A percentile compares a stretch with the other conserved stretches of the same genome.
These are phyloP conservation scores for Coemansia sp. DNA, from an alignment of 192 early-diverging fungal genomes.

Conservation along the genomic window DNA sequence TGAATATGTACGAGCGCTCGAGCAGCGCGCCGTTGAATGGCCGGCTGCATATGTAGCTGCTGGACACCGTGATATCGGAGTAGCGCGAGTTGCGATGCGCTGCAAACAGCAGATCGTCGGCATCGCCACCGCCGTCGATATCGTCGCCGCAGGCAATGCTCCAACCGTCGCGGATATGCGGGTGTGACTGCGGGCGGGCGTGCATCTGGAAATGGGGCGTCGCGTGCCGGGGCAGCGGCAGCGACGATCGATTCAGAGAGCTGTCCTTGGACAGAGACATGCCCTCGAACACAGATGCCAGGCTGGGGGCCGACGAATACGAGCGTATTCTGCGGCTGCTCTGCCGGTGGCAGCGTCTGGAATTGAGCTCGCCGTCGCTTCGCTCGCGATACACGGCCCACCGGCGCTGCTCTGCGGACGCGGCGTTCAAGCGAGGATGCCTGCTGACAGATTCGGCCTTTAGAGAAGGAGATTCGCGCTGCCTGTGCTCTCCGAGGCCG, in stretches of 20 bases:
- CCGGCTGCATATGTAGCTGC: slow-evolving; percentile 13
- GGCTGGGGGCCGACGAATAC: slow-evolving; percentile 32
- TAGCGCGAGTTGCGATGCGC: slow-evolving; percentile 10
- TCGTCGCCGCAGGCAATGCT: slow-evolving; percentile 4
- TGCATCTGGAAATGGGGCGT: not conserved
- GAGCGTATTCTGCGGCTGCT: slow-evolving; percentile 8
- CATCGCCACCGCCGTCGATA: not conserved
- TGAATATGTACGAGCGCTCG: slow-evolving; percentile 20
- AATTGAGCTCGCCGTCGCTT: slow-evolving; percentile 8
- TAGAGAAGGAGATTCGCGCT: not conserved
- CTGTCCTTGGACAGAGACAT: not conserved
- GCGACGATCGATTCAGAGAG: slow-evolving; percentile 1
- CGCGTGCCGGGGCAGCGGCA: slow-evolving; percentile 1
- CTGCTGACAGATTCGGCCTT: no score
- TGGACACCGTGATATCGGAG: slow-evolving; percentile 19
- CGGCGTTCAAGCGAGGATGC: no score
- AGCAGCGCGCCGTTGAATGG: slow-evolving; percentile 17
- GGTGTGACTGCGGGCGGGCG: slow-evolving; percentile 7
- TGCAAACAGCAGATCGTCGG: not conserved
- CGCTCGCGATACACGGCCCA: slow-evolving; percentile 11
- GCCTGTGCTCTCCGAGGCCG: not conserved
- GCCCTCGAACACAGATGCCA: slow-evolving; percentile 1
- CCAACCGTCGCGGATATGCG: slow-evolving; percentile 4
- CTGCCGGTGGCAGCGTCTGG: slow-evolving; percentile 5
- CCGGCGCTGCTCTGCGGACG: no score